Percentiles rank a stretch among this genome's conserved stretches.
phyloP scores from a whole-genome alignment of 1,284 basidiomycete genomes.

The Cronartium quercuum region DNA sequence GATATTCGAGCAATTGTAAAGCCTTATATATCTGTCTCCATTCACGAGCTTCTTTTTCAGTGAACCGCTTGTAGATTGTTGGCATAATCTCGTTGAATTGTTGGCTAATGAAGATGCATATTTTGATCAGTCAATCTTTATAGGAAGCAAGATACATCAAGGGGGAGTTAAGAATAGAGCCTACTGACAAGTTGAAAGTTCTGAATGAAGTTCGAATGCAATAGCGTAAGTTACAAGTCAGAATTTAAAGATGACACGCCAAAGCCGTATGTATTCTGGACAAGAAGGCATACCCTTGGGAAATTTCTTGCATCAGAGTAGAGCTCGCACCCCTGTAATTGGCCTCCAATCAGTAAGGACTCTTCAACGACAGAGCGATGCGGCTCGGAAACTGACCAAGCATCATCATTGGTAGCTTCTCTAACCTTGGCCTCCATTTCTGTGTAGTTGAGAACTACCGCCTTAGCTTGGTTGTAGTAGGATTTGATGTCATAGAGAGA shows the following conservation, averaged over 20 bases:
- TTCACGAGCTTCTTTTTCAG: constrained; percentile 89
- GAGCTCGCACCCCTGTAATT: constrained; percentile 83
- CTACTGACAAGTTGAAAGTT: constrained; percentile 81
- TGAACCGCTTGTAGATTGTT: constrained; percentile 69
- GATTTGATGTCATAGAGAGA: constrained; percentile 87
- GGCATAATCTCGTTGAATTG: constrained; percentile 99
- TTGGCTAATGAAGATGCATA: constrained; percentile 57
- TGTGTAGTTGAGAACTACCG: constrained; percentile 76
- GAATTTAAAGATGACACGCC: not conserved
- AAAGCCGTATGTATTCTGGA: not conserved
- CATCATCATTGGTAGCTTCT: constrained; percentile 96
- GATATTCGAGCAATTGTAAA: constrained; percentile 87
- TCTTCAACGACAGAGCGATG: not conserved
- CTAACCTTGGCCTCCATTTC: constrained; percentile 97
- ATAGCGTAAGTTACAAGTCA: not conserved
- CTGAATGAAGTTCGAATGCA: constrained; percentile 50
- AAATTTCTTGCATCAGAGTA: constrained; percentile 97
- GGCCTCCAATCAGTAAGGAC: constrained; percentile 22
- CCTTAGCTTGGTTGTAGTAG: constrained; percentile 56
- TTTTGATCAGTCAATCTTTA: not conserved
- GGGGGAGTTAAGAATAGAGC: not conserved
- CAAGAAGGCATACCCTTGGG: constrained; percentile 64
- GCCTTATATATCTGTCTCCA: constrained; percentile 98
- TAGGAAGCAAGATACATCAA: constrained; percentile 15
- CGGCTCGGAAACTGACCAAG: constrained; percentile 60